Evolutionary conservation across 192 early-diverging fungal genomes (phyloP).

Genomic region (Thoreauomyces humboldtii): DNA sequence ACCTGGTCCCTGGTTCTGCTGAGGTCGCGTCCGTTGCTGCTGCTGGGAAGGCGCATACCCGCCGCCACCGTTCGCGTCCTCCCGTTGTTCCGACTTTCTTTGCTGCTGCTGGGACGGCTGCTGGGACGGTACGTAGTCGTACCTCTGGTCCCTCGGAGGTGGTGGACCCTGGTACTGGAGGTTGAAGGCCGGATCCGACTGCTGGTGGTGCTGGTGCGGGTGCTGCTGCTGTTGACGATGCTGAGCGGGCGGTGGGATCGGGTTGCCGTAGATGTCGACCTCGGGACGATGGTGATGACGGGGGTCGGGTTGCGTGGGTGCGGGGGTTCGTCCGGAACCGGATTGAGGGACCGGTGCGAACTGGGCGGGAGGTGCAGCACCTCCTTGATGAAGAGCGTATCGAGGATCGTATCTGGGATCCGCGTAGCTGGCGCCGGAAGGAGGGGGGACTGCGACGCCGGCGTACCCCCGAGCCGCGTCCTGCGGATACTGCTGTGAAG

Average conservation of each 20-base stretch:
- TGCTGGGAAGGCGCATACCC: constrained; percentile 16
- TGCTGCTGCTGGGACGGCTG: not conserved
- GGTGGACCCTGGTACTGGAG: not conserved
- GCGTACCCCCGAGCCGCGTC: too few species aligned
- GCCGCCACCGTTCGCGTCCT: not conserved
- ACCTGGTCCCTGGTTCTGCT: not conserved
- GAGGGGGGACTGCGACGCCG: too few species aligned
- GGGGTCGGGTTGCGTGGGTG: too few species aligned
- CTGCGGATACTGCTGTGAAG: not conserved
- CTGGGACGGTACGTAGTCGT: not conserved
- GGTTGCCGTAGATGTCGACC: not conserved
- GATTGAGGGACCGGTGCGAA: not conserved
- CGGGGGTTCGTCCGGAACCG: not conserved
- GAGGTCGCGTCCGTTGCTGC: constrained; percentile 7
- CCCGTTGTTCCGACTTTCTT: not conserved
- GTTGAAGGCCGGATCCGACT: too few species aligned
- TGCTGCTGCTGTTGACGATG: not conserved
- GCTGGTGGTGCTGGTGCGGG: constrained; percentile 20
- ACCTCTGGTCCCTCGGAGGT: not conserved
- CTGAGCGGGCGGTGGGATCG: not conserved
- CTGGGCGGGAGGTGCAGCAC: not conserved
- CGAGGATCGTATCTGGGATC: constrained; percentile 5
- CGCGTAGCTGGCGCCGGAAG: too few species aligned
- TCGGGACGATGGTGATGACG: too few species aligned
- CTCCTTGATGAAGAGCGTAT: not conserved